phyloP scores from a whole-genome alignment of 2,329 filamentous ascomycete species.

The Chrysoporthe deuterocubensis region DNA sequence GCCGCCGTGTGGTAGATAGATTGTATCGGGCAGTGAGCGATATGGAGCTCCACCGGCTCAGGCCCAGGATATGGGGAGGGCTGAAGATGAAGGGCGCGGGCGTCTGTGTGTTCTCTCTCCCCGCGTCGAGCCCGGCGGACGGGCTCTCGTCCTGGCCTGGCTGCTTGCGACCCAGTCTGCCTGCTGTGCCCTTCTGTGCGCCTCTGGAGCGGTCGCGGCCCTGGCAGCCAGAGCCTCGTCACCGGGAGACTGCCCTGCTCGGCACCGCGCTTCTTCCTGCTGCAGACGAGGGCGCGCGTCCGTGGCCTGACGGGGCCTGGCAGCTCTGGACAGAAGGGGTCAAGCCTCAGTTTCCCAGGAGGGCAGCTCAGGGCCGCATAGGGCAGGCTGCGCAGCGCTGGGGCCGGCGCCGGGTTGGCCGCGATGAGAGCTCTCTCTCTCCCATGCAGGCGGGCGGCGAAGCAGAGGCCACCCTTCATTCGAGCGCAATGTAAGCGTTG shows the following conservation, averaged over 20 bases:
- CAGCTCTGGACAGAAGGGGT: no score
- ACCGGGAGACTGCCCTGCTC: no score
- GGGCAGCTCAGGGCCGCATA: no score
- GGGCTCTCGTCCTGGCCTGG: background rate
- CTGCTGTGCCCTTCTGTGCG: background rate
- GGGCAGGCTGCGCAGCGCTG: no score
- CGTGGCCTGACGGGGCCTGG: background rate
- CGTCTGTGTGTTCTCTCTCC: background rate
- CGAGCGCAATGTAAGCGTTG: background rate
- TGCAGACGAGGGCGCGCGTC: background rate
- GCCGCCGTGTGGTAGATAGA: no score
- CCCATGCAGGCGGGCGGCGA: background rate
- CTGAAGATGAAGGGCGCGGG: conserved; percentile 6
- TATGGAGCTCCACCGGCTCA: background rate
- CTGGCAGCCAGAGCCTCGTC: no score
- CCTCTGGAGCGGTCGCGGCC: no score
- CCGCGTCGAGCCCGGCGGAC: no score
- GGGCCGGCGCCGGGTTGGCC: no score
- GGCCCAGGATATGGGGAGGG: conserved; percentile 1
- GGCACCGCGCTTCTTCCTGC: no score
- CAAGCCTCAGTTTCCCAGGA: no score
- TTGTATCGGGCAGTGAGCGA: background rate
- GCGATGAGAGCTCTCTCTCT: no score
- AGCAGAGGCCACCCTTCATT: background rate
- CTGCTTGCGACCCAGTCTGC: background rate